Evolutionary conservation across 139 green algal genomes (phyloP), one percentile per base, ranked within the genome.

Genomic region (Trebouxia sp.): DNA sequence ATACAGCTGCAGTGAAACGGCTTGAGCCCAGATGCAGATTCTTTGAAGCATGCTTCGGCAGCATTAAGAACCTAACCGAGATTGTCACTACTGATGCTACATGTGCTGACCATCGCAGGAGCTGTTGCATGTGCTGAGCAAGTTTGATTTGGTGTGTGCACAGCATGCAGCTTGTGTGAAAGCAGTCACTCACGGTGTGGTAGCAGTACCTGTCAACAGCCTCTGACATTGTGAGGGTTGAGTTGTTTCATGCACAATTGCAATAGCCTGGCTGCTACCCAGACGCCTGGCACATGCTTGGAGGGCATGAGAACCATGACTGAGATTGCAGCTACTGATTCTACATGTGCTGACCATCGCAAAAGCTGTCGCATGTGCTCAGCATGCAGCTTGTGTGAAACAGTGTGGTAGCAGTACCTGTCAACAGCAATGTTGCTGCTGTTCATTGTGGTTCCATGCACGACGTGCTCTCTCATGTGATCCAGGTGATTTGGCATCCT

Each of bases 401-500:
- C n/a, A n/a, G n/a, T n/a, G n/a, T n/a, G n/a, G n/a, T n/a, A n/a
- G n/a, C n/a, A n/a, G n/a, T 3, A 65, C 77, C 62, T 62, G 58
- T 79, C 78, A 45, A 65, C 58, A 14, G 72, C 45, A 65, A 86
- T 50, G 45, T 80, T 83, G 55, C 50, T 69, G 53, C 55, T 43
- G 30, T 81, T 53, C 62, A 35, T 69, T 51, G 65, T 35, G 2
- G 39, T 76, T 17, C 78, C 67, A 4, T 41, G 20, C 56, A 74
- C 6, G 35, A 79, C 51, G n/a, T 79, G 24, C 38, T 78, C 22
- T n/a, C 55, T 72, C 32, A 83, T 83, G n/a, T 65, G 30, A 6
- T 81, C 69, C 6, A 83, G 30, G 58, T 83, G 78, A 11, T 14
- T 50, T 5, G 55, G 56, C 78, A 86, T 80, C 26, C 79, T 78